Evolutionary conservation across 371 early-diverging fungal species (phyloP).

Genomic region (Lichtheimia ornata): DNA sequence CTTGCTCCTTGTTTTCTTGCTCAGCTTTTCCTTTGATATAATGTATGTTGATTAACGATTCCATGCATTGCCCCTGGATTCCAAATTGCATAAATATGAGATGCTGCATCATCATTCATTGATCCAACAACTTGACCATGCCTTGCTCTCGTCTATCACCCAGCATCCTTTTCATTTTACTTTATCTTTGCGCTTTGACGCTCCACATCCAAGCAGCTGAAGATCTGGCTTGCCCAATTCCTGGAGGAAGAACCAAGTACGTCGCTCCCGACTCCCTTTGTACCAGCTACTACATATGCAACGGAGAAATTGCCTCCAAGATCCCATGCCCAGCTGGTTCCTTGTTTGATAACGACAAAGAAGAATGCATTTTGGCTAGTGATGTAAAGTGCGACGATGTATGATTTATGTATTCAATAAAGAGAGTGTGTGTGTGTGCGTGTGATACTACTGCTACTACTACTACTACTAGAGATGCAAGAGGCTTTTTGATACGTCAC

Average conservation of each 20-base stretch:
- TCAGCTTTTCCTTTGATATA: no score
- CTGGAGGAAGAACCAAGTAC: conserved; percentile 1
- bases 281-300: conserved; percentile 7
- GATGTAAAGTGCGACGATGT: not conserved
- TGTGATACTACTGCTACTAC: not conserved
- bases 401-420: not conserved
- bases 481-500: conserved; percentile 1
- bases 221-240: conserved; percentile 5
- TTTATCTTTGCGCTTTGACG: not conserved
- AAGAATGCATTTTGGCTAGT: not conserved
- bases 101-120: no score
- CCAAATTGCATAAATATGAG: no score
- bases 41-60: no score
- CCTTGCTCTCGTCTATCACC: no score
- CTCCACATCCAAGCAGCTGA: not conserved
- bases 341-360: conserved; percentile 1
- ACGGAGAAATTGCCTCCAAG: not conserved
- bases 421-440: not conserved
- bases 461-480: not conserved
- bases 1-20: no score
- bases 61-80: no score
- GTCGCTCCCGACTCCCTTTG: not conserved
- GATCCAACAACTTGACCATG: no score
- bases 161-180: not conserved
- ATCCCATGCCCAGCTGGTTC: conserved; percentile 9